These are phyloP conservation scores for Wickerhamomyces canadensis DNA, from an alignment of 805 yeast genomes.

Conservation along the genomic window DNA sequence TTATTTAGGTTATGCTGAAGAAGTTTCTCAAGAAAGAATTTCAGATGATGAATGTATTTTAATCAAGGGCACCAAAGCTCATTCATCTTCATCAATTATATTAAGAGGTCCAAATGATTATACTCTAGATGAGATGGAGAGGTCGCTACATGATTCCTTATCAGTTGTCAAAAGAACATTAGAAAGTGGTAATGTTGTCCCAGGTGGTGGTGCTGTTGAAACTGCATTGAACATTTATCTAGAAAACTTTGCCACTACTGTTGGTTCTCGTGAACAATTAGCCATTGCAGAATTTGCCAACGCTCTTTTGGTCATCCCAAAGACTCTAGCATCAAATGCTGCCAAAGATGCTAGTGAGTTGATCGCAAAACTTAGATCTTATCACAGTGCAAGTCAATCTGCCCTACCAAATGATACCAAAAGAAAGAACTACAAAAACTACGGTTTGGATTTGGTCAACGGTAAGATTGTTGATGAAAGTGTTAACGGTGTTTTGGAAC, in stretches of 20 bases:
- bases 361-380: constrained; percentile 91
- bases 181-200: constrained; percentile 91
- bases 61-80: constrained; percentile 89
- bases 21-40: constrained; percentile 80
- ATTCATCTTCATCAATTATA: constrained; percentile 85
- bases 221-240: constrained; percentile 89
- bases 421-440: constrained; percentile 80
- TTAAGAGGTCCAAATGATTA: constrained; percentile 95
- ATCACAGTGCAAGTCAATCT: constrained; percentile 90
- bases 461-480: constrained; percentile 91
- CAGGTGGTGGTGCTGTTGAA: constrained; percentile 99
- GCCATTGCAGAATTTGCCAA: constrained; percentile 97
- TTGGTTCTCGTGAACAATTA: constrained; percentile 94
- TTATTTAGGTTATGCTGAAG: constrained; percentile 89
- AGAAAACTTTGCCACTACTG: constrained; percentile 96
- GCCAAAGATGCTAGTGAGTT: constrained; percentile 96
- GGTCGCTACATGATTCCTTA: constrained; percentile 91
- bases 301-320: constrained; percentile 87
- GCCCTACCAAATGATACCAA: constrained; percentile 80
- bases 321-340: constrained; percentile 94
- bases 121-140: constrained; percentile 96
- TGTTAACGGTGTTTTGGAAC: constrained; percentile 86
- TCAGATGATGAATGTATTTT: constrained; percentile 96
- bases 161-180: constrained; percentile 93
- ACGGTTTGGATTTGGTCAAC: constrained; percentile 85